These are phyloP conservation scores for Beauveria medogensis DNA, from an alignment of 2,329 filamentous ascomycete genomes.

Conservation along the genomic window DNA sequence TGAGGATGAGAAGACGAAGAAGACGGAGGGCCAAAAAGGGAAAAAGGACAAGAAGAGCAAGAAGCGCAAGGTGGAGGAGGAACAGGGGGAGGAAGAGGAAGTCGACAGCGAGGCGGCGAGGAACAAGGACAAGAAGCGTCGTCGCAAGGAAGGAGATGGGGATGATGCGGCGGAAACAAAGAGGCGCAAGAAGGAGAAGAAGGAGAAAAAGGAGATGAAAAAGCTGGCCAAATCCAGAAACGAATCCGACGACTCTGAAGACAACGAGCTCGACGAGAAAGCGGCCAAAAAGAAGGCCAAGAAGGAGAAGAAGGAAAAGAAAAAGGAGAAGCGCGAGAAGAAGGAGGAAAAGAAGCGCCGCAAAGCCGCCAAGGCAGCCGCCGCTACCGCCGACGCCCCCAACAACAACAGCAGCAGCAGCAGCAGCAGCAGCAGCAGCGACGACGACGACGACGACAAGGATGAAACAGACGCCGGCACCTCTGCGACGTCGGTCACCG, in stretches of 20 bases:
- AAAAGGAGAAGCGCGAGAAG: constrained; percentile 35
- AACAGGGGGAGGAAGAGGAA: constrained; percentile 19
- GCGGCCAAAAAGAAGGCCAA: constrained; percentile 23
- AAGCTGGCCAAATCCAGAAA: constrained; percentile 20
- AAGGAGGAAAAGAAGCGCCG: constrained; percentile 42
- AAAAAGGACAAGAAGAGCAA: constrained; percentile 32
- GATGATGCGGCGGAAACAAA: constrained; percentile 18
- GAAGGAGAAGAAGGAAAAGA: constrained; percentile 25
- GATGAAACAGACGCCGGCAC: constrained; percentile 20
- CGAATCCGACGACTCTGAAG: constrained; percentile 16
- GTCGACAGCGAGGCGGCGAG: constrained; percentile 19
- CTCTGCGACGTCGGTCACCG: constrained; percentile 26
- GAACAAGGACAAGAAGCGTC: constrained; percentile 23
- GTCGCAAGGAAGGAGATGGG: constrained; percentile 23
- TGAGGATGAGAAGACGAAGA: constrained; percentile 27
- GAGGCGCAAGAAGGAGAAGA: constrained; percentile 20
- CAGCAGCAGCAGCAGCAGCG: constrained; percentile 1
- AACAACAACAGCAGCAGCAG: constrained; percentile 8
- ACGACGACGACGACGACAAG: constrained; percentile 16
- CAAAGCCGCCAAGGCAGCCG: constrained; percentile 24
- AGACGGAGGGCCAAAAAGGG: constrained; percentile 18
- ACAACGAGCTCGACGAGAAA: constrained; percentile 17
- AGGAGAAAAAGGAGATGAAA: constrained; percentile 25
- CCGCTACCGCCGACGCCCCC: constrained; percentile 17
- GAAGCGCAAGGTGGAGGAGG: constrained; percentile 29